phyloP scores from a whole-genome alignment of 2,329 filamentous ascomycete species.

The Fusarium sp. region DNA sequence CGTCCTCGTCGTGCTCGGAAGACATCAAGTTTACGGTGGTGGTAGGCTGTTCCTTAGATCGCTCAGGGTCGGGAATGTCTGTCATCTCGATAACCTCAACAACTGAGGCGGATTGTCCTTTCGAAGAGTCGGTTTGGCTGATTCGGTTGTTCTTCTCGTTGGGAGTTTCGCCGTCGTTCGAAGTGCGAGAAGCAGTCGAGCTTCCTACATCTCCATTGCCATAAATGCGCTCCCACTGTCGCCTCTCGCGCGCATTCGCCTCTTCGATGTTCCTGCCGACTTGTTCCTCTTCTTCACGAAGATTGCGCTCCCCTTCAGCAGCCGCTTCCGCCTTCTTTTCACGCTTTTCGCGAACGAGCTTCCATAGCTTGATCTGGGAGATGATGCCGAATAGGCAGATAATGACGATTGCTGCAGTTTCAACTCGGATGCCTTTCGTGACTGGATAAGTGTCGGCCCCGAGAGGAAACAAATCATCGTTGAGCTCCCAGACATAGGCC shows the following conservation, averaged over 20 bases:
- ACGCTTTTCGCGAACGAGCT: conserved; percentile 74
- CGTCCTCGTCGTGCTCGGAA: conserved; percentile 55
- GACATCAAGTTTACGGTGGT: conserved; percentile 55
- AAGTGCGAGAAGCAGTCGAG: conserved; percentile 58
- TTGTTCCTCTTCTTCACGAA: conserved; percentile 75
- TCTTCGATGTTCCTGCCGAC: conserved; percentile 75
- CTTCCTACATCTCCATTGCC: conserved; percentile 65
- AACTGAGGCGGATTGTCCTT: conserved; percentile 51
- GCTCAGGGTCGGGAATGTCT: conserved; percentile 57
- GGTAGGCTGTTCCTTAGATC: conserved; percentile 42
- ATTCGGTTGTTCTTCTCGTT: conserved; percentile 58
- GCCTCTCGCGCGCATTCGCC: conserved; percentile 69
- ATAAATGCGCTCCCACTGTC: conserved; percentile 82
- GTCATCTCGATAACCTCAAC: conserved; percentile 67
- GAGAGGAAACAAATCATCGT: conserved; percentile 82
- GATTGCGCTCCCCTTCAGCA: conserved; percentile 63
- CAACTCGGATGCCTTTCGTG: conserved; percentile 86
- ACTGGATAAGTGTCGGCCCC: conserved; percentile 83
- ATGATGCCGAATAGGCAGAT: conserved; percentile 80
- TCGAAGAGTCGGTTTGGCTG: conserved; percentile 52
- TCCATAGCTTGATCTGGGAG: conserved; percentile 89
- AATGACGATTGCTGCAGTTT: conserved; percentile 82
- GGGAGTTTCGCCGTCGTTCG: conserved; percentile 62
- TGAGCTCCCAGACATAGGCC: conserved; percentile 90
- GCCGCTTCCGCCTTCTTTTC: conserved; percentile 63